Evolutionary conservation across 1,139 yeast species (phyloP), one percentile per base, ranked within the genome.

Genomic region (Sugiyamaella paludigena): DNA sequence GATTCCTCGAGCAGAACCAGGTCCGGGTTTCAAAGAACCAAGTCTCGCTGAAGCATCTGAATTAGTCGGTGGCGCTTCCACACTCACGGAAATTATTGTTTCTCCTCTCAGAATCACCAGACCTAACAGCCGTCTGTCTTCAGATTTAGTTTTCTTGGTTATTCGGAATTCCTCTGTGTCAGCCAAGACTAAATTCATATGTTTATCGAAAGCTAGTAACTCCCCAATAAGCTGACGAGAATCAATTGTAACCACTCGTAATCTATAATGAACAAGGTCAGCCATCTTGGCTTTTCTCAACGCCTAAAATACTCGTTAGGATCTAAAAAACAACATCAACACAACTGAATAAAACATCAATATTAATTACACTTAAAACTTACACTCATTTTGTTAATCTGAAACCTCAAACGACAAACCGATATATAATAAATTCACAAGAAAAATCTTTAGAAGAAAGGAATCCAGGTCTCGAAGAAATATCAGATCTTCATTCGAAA

Each of bases 51-150:
- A 71, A 16, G 74, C 68, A 50, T 75, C 78, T 29, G 76, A 68
- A 13, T 37, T 40, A 4, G 82, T 72, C 1, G 96, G 96, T 4
- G 85, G 81, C 35, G 89, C 81, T 63, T 88, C 96, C 30, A 89
- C 84, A 33, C 85, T 80, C 10, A 91, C 77, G 40, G 94, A 81
- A n/a, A 92, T 81, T 29, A 92, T 80, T 57, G 85, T 88, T 56
- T 87, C 97, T 1, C 98, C 98, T 57, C 98, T 77, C 43, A 92
- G 71, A 35, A 92, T 84, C 7, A 87, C 78, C 48, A 92, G 75
- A 0, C 98, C 98, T 37, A 92, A 69, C 1, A 81, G 72, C 50
- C 98, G 73, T 63, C 83, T 85, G 50, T 49, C 48, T 67, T 59
- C 56, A 63, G 43, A 55, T 53, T 53, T 66, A 49, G 58, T 60